Conservation (phyloP, 495 filamentous ascomycete genomes). For the Alectoria sarmentosa region DNA sequence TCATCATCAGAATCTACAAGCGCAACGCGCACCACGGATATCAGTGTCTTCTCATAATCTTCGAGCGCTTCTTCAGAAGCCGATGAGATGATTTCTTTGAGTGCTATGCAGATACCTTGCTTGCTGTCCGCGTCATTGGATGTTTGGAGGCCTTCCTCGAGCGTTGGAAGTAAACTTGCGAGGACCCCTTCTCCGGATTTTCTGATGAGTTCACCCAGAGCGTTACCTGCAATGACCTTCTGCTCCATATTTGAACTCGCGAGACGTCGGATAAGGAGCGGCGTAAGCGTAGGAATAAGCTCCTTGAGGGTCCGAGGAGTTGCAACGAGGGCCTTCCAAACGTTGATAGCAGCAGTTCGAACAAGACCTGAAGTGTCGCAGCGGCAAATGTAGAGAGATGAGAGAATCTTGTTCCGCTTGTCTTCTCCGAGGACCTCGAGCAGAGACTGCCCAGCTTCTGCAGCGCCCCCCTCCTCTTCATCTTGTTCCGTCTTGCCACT, state of each 20-base stretch:
- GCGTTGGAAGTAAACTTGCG: constrained; percentile 76
- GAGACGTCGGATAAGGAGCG: constrained; percentile 87
- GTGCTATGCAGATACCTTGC: constrained; percentile 94
- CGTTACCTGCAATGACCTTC: constrained; percentile 96
- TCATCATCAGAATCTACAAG: constrained; percentile 83
- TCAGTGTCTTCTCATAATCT: constrained; percentile 90
- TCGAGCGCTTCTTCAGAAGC: constrained; percentile 83
- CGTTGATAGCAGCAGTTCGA: constrained; percentile 78
- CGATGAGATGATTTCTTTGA: constrained; percentile 89
- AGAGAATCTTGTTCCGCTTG: constrained; percentile 89
- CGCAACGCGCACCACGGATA: constrained; percentile 88
- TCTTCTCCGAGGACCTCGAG: constrained; percentile 92
- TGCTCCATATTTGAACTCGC: constrained; percentile 97
- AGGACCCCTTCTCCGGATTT: constrained; percentile 94
- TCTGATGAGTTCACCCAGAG: constrained; percentile 89
- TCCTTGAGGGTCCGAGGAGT: constrained; percentile 91
- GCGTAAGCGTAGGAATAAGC: constrained; percentile 85
- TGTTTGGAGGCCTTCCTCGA: constrained; percentile 85
- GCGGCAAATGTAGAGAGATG: constrained; percentile 92
- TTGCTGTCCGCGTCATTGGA: constrained; percentile 89
- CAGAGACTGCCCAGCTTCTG: constrained; percentile 82
- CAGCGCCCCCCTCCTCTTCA: constrained; percentile 65
- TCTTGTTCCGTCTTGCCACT: constrained; percentile 76
- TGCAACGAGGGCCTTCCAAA: constrained; percentile 96
- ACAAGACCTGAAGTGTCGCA: constrained; percentile 94